phyloP scores from a whole-genome alignment of 345 rosid genomes.

The Melastoma malabathricum region DNA sequence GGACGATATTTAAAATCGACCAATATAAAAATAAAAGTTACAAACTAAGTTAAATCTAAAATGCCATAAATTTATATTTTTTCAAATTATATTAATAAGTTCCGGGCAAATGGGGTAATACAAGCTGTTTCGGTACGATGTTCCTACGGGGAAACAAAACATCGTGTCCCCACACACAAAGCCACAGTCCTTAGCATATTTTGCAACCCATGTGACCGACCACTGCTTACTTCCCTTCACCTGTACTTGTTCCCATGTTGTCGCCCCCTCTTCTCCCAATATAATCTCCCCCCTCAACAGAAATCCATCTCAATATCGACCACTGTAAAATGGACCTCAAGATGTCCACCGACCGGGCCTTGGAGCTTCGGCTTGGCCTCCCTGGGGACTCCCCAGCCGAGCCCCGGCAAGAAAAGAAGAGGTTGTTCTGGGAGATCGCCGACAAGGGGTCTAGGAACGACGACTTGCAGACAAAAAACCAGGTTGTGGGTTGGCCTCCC shows the following conservation, averaged over 20 bases:
- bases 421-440: conserved; percentile 47
- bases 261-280: conserved; percentile 8
- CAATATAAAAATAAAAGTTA: no score
- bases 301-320: no score
- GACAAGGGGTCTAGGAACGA: conserved; percentile 9
- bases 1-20: no score
- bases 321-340: no score
- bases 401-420: conserved; percentile 46
- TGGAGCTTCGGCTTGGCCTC: conserved; percentile 65
- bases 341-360: no score
- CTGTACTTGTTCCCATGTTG: background rate
- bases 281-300: no score
- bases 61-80: no score
- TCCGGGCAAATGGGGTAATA: no score
- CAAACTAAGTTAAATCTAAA: no score
- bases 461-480: conserved; percentile 25
- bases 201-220: conserved; percentile 70
- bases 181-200: background rate
- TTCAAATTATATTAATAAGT: no score
- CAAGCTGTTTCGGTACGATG: no score
- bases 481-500: conserved; percentile 95
- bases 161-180: conserved; percentile 19
- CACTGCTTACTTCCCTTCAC: conserved; percentile 14
- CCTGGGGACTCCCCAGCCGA: conserved; percentile 21
- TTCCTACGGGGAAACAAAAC: no score